These are phyloP conservation scores for Russula ochroleuca DNA, from an alignment of 768 basidiomycete genomes.

Conservation along the genomic window DNA sequence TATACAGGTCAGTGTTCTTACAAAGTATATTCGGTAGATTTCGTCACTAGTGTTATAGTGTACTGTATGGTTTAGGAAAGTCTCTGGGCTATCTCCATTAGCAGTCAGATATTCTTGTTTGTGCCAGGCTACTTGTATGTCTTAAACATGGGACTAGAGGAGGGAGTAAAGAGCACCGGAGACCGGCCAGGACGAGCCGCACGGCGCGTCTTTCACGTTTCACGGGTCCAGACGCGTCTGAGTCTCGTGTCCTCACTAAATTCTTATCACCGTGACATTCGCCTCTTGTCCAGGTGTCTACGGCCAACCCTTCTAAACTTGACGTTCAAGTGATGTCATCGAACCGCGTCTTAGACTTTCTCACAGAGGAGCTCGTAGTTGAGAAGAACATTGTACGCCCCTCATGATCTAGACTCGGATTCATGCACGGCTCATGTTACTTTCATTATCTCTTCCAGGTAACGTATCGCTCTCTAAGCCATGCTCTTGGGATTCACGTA, in stretches of 20 bases:
- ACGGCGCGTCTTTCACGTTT: no score
- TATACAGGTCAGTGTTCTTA: neutral
- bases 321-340: conserved; percentile 17
- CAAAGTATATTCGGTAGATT: no score
- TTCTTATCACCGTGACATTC: neutral
- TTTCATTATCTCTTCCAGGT: conserved; percentile 44
- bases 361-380: conserved; percentile 46
- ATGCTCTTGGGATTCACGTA: conserved; percentile 66
- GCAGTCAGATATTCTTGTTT: no score
- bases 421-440: neutral
- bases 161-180: no score
- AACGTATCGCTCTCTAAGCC: conserved; percentile 73
- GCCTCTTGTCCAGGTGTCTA: neutral
- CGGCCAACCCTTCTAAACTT: neutral
- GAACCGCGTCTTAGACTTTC: conserved; percentile 37
- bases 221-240: no score
- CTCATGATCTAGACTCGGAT: neutral
- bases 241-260: neutral
- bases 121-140: no score
- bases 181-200: no score
- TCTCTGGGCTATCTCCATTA: no score
- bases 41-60: no score
- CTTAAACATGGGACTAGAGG: no score
- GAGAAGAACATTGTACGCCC: conserved; percentile 42
- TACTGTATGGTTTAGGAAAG: no score